These are phyloP conservation scores for Alloascoidea africana DNA, from an alignment of 805 yeast species.

Conservation along the genomic window DNA sequence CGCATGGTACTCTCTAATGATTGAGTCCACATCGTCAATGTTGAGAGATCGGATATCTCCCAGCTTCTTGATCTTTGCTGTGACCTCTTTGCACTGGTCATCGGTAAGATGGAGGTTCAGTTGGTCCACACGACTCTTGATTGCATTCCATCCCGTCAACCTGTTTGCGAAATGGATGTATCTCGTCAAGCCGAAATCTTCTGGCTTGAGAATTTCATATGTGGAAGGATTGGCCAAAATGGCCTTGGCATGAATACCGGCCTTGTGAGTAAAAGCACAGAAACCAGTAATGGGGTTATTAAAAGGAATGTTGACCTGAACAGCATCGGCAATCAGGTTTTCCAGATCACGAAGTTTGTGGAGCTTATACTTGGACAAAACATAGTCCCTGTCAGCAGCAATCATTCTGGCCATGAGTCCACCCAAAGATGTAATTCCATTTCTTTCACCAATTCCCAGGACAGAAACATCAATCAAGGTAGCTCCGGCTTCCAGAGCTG, in stretches of 20 bases:
- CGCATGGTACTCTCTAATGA: constrained; percentile 86
- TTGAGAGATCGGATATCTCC: constrained; percentile 92
- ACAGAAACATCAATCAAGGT: constrained; percentile 88
- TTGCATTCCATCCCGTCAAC: constrained; percentile 98
- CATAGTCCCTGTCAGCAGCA: constrained; percentile 95
- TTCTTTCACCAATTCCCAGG: constrained; percentile 96
- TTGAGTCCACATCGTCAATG: constrained; percentile 95
- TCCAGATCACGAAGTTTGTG: constrained; percentile 94
- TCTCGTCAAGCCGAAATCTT: constrained; percentile 90
- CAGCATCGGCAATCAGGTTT: constrained; percentile 92
- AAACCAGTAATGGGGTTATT: constrained; percentile 98
- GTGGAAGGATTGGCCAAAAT: constrained; percentile 97
- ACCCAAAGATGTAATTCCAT: constrained; percentile 95
- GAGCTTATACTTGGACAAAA: constrained; percentile 82
- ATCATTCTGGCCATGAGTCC: constrained; percentile 99
- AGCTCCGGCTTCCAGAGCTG: constrained; percentile 97
- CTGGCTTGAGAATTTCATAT: constrained; percentile 90
- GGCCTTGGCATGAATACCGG: constrained; percentile 98
- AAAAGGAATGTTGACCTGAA: constrained; percentile 92
- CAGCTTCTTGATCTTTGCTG: constrained; percentile 79
- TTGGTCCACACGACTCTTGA: constrained; percentile 95
- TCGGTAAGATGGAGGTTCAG: constrained; percentile 80
- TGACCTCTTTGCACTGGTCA: constrained; percentile 89
- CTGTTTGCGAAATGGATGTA: constrained; percentile 97
- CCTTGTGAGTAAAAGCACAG: constrained; percentile 99